phyloP scores from a whole-genome alignment of 108 stramenopile genomes.

The Cyclostephanos invisitatus region DNA sequence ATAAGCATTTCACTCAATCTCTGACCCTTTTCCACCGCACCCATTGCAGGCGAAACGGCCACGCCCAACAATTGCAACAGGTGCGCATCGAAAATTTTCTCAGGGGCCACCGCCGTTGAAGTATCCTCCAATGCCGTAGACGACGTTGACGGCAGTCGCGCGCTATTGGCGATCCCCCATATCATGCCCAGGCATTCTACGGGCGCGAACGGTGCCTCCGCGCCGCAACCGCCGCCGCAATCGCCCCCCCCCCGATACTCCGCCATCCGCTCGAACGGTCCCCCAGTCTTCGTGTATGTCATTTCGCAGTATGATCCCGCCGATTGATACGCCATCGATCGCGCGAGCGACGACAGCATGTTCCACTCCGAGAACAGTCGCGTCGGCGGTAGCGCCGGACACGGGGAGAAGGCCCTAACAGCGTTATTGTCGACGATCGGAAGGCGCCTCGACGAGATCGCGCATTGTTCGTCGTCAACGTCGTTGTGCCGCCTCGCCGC shows the following conservation, averaged over 20 bases:
- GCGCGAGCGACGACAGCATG: slow-evolving; percentile 21
- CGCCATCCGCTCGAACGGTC: slow-evolving; percentile 24
- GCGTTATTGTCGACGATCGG: background rate
- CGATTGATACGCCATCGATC: slow-evolving; percentile 39
- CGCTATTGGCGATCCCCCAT: slow-evolving; percentile 24
- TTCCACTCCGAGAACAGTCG: slow-evolving; percentile 30
- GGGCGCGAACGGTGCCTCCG: slow-evolving; percentile 16
- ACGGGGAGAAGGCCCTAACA: slow-evolving; percentile 19
- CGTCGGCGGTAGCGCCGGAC: slow-evolving; percentile 20
- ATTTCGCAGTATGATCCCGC: slow-evolving; percentile 42
- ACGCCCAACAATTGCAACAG: slow-evolving; percentile 46
- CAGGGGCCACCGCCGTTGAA: slow-evolving; percentile 10
- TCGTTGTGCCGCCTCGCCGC: background rate
- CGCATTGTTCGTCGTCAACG: slow-evolving; percentile 2
- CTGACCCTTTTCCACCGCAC: slow-evolving; percentile 8
- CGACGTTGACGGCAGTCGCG: slow-evolving; percentile 4
- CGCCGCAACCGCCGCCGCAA: background rate
- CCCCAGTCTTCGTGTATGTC: slow-evolving; percentile 23
- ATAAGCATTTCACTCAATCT: slow-evolving; percentile 32
- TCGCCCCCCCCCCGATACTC: slow-evolving; percentile 2
- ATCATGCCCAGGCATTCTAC: slow-evolving; percentile 26
- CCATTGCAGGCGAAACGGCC: slow-evolving; percentile 28
- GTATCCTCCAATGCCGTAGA: background rate
- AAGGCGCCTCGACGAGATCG: slow-evolving; percentile 8
- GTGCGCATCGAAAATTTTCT: slow-evolving; percentile 46